Evolutionary conservation across 1,284 basidiomycete species (phyloP).

Genomic region (Leccinum insigne): DNA sequence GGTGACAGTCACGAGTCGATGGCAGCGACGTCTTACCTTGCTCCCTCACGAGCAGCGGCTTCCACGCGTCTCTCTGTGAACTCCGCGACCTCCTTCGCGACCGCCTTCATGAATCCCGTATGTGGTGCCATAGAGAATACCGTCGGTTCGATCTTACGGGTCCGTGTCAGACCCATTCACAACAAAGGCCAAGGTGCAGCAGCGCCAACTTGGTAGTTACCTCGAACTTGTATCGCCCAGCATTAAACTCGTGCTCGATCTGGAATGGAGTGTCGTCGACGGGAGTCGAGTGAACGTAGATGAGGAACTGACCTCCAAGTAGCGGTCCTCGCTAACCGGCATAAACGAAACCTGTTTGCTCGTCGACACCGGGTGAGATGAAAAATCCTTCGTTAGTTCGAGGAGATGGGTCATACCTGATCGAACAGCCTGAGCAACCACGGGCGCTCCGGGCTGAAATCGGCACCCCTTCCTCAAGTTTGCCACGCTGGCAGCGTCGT

Average conservation of each 20-base stretch:
- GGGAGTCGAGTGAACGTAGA: not conserved
- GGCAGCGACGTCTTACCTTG: slow-evolving; percentile 33
- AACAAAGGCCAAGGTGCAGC: not conserved
- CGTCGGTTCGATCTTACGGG: slow-evolving; percentile 44
- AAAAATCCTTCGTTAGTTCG: not conserved
- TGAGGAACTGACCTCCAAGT: slow-evolving; percentile 37
- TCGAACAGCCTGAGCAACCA: slow-evolving; percentile 70
- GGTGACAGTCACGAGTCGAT: not conserved
- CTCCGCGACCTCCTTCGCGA: slow-evolving; percentile 41
- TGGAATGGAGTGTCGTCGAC: slow-evolving; percentile 25
- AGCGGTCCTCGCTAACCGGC: slow-evolving; percentile 45
- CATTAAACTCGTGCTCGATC: slow-evolving; percentile 59
- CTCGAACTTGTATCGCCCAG: slow-evolving; percentile 60
- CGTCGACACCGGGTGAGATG: not conserved
- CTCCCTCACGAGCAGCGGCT: slow-evolving; percentile 40
- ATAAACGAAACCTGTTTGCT: slow-evolving; percentile 45
- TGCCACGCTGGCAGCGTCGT: slow-evolving; percentile 62
- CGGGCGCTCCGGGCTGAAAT: slow-evolving; percentile 49
- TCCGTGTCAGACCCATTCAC: not conserved
- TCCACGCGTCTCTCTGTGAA: slow-evolving; percentile 44
- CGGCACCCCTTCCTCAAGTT: slow-evolving; percentile 54
- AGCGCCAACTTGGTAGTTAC: slow-evolving; percentile 25
- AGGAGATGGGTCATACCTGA: slow-evolving; percentile 39
- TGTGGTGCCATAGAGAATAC: slow-evolving; percentile 58
- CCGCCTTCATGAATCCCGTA: slow-evolving; percentile 42